phyloP scores from a whole-genome alignment of 2,329 filamentous ascomycete species.

The Ophiostoma angusticollis region DNA sequence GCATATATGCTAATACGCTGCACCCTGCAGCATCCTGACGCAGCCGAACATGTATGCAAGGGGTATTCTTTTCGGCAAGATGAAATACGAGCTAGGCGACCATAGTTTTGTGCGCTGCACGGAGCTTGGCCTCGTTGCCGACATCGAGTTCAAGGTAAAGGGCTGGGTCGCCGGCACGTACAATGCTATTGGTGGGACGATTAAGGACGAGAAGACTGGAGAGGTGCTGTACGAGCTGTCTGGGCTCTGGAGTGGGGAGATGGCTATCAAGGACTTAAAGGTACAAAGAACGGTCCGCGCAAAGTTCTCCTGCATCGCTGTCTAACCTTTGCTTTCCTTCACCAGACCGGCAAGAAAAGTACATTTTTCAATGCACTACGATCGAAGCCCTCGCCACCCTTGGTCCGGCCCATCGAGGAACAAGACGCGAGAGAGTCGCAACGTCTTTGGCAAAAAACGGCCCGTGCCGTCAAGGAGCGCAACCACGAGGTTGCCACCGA shows the following conservation, averaged over 20 bases:
- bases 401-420: constrained; percentile 65
- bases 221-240: constrained; percentile 85
- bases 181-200: constrained; percentile 84
- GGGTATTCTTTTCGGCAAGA: constrained; percentile 93
- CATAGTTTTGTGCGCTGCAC: constrained; percentile 89
- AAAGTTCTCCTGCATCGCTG: neutral
- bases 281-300: constrained; percentile 26
- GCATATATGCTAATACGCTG: too few species aligned
- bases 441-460: constrained; percentile 70
- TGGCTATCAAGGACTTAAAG: constrained; percentile 75
- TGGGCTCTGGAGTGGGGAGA: constrained; percentile 87
- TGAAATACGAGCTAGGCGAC: constrained; percentile 98
- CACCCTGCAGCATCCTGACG: constrained; percentile 58
- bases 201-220: constrained; percentile 77
- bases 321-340: constrained; percentile 11
- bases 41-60: constrained; percentile 99
- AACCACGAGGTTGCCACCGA: constrained; percentile 86
- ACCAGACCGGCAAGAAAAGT: constrained; percentile 85
- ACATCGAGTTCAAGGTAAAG: constrained; percentile 97
- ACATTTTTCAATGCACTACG: constrained; percentile 77
- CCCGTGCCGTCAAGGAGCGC: constrained; percentile 65
- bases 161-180: constrained; percentile 95
- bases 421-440: constrained; percentile 88
- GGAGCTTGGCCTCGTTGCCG: constrained; percentile 71
- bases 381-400: constrained; percentile 62